These are phyloP conservation scores for Umbellularia californica DNA, from an alignment of 164 flowering plant genomes.

Conservation along the genomic window DNA sequence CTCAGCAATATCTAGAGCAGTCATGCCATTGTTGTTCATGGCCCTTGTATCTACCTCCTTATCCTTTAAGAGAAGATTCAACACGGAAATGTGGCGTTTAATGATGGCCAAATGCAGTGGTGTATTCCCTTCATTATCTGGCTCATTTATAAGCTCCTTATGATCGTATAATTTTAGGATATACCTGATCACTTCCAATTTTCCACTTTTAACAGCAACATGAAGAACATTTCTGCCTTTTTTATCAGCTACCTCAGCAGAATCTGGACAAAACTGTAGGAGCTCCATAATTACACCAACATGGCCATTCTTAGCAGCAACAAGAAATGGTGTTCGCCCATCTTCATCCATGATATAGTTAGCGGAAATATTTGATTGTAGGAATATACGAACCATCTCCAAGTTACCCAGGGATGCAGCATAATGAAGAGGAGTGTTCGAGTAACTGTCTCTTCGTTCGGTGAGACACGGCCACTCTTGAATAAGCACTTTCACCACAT, in stretches of 20 bases:
- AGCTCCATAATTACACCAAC: neutral
- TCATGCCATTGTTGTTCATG: slow-evolving; percentile 12
- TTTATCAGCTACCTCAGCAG: neutral
- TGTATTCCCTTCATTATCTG: slow-evolving; percentile 11
- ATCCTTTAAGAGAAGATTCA: slow-evolving; percentile 7
- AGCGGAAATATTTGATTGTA: neutral
- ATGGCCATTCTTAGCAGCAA: slow-evolving; percentile 4
- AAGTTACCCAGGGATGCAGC: neutral
- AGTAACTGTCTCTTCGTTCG: neutral
- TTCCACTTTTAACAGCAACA: neutral
- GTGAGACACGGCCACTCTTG: neutral
- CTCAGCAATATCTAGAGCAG: slow-evolving; percentile 14
- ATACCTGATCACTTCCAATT: neutral
- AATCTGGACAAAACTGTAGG: slow-evolving; percentile 1
- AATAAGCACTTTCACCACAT: neutral
- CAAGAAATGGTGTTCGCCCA: slow-evolving; percentile 1
- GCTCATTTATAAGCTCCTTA: slow-evolving; percentile 3
- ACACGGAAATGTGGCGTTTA: slow-evolving; percentile 5
- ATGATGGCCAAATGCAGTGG: slow-evolving; percentile 24
- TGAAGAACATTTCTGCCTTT: neutral
- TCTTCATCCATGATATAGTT: neutral
- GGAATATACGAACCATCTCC: neutral
- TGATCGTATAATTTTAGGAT: neutral
- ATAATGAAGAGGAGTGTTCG: slow-evolving; percentile 6
- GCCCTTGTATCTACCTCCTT: slow-evolving; percentile 1